Evolutionary conservation across 345 rosid genomes (phyloP), one percentile per base, ranked within the genome.

Genomic region (Rhizophora mangle): DNA sequence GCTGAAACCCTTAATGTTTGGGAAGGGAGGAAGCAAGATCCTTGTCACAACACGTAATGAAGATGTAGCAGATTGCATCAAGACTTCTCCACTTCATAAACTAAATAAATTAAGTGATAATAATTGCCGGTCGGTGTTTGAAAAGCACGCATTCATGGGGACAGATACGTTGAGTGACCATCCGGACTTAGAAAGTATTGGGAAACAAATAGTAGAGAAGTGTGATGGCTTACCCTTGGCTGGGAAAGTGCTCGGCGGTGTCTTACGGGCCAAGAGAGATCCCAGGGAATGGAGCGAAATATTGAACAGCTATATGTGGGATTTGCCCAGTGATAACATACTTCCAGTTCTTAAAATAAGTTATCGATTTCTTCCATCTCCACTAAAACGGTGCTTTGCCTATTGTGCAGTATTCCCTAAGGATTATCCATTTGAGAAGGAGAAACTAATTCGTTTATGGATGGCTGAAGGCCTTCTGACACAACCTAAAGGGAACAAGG

Each of bases 141-240:
- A 53, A 19, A 55, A 31, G 20, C 57, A 34, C 62, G 78, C 64
- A 24, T 74, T 3, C 49, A 13, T 30, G 32, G 54, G 30, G 8
- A 18, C 22, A 43, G 13, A 15, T 37, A 31, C 18, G n/a, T 68
- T 51, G 0, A 24, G 43, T n/a, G 56, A 19, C 7, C 5, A 9
- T 34, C 6, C 68, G 4, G 52, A 51, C 22, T 32, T 68, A 54
- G 46, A 54, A 74, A 15, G 8, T 1, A n/a, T 57, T 24, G 69
- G 78, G 11, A 57, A 39, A 62, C 29, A 63, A 57, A 30, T 74
- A 16, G 60, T 22, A 11, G 22, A 2, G n/a, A 49, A 64, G 49
- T 74, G 77, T 51, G 29, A 30, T 32, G 72, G 76, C 20, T 27
- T 67, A 21, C 76, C 76, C 29, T 62, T 73, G 51, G 71, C 76